phyloP scores from a whole-genome alignment of 2,329 filamentous ascomycete species.

The Mycosphaerelloides madeirae region DNA sequence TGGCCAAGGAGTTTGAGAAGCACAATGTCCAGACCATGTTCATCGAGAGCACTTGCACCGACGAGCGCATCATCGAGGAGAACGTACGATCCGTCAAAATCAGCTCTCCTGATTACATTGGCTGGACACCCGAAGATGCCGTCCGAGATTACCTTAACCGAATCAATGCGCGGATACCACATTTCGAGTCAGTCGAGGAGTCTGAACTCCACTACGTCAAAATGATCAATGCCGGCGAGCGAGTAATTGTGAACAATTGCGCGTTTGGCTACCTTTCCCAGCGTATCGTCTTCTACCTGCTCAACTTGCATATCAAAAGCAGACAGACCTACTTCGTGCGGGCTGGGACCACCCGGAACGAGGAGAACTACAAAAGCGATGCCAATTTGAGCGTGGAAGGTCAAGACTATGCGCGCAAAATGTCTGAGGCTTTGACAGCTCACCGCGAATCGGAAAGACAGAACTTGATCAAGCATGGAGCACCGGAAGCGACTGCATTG shows the following conservation, averaged over 20 bases:
- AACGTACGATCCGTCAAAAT: constrained; percentile 98
- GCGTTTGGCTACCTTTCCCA: constrained; percentile 95
- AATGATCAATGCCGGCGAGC: constrained; percentile 96
- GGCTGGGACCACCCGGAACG: constrained; percentile 77
- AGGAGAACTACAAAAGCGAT: constrained; percentile 89
- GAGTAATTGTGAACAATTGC: constrained; percentile 93
- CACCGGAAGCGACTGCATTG: constrained; percentile 57
- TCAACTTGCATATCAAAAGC: constrained; percentile 95
- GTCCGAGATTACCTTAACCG: constrained; percentile 85
- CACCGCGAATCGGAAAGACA: constrained; percentile 79
- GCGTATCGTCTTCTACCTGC: constrained; percentile 95
- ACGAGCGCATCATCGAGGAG: constrained; percentile 88
- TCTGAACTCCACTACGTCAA: constrained; percentile 94
- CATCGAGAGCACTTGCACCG: constrained; percentile 91
- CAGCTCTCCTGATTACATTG: constrained; percentile 90
- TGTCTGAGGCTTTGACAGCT: constrained; percentile 76
- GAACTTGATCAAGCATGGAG: constrained; percentile 63
- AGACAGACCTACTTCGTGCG: constrained; percentile 90
- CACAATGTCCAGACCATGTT: constrained; percentile 94
- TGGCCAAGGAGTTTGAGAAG: constrained; percentile 96
- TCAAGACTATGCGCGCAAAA: constrained; percentile 72
- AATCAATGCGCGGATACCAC: constrained; percentile 87
- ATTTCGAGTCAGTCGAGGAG: constrained; percentile 96
- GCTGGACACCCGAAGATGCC: constrained; percentile 87
- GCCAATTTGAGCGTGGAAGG: constrained; percentile 78